Conservation (phyloP, 345 rosid genomes). For the Sapria himalayana region DNA sequence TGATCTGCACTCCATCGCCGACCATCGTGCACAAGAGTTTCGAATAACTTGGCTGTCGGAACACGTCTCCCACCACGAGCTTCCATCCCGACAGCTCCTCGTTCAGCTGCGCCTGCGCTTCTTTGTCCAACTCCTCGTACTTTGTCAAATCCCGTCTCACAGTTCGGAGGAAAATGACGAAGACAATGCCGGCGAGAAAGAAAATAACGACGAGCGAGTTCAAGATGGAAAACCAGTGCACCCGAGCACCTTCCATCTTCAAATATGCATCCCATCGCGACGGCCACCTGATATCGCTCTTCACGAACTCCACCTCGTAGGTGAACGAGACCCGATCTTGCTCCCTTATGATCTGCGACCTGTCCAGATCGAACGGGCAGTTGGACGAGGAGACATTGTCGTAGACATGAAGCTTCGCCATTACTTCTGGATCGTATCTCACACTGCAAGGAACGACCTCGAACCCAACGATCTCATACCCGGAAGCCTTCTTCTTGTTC, state of each 20-base stretch:
- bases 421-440: slow-evolving; percentile 29
- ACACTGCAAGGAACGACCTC: slow-evolving; percentile 73
- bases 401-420: slow-evolving; percentile 45
- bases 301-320: slow-evolving; percentile 62
- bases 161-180: slow-evolving; percentile 63
- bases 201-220: slow-evolving; percentile 64
- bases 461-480: slow-evolving; percentile 70
- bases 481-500: slow-evolving; percentile 39
- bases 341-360: slow-evolving; percentile 60
- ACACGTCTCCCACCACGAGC: slow-evolving; percentile 78
- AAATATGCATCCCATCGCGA: slow-evolving; percentile 82
- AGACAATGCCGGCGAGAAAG: slow-evolving; percentile 59
- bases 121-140: slow-evolving; percentile 66
- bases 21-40: slow-evolving; percentile 66
- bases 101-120: slow-evolving; percentile 73
- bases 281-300: slow-evolving; percentile 57
- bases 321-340: slow-evolving; percentile 55
- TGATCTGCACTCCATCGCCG: slow-evolving; percentile 58
- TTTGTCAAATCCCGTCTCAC: slow-evolving; percentile 71
- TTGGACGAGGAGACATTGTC: slow-evolving; percentile 30
- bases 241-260: slow-evolving; percentile 79
- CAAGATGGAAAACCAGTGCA: slow-evolving; percentile 69
- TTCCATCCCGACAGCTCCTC: slow-evolving; percentile 86
- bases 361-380: slow-evolving; percentile 57
- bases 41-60: slow-evolving; percentile 51